These are phyloP conservation scores for Agaricales sp. DNA, from an alignment of 1,284 basidiomycete species.

Conservation along the genomic window DNA sequence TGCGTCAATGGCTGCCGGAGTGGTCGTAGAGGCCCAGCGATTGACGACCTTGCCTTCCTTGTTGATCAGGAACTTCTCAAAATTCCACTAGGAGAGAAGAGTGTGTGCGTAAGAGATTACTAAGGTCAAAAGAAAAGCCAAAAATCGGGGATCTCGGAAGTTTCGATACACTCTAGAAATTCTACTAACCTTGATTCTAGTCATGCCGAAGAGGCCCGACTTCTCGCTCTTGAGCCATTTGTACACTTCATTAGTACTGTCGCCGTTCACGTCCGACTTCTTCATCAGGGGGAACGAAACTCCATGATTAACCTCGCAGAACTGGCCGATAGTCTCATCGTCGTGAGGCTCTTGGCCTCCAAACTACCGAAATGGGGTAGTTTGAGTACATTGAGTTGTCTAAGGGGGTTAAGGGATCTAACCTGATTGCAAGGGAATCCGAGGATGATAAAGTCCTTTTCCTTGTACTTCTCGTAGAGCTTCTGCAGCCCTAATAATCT, in stretches of 20 bases:
- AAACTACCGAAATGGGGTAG: conserved; percentile 33
- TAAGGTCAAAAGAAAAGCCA: background rate
- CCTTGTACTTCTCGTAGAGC: conserved; percentile 79
- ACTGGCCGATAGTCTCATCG: conserved; percentile 58
- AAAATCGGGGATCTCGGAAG: too few species aligned
- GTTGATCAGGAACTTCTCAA: conserved; percentile 67
- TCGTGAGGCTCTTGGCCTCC: conserved; percentile 69
- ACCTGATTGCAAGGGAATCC: conserved; percentile 94
- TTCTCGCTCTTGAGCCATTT: conserved; percentile 80
- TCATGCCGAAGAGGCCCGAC: conserved; percentile 61
- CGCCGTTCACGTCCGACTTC: conserved; percentile 90
- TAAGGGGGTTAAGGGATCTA: conserved; percentile 11
- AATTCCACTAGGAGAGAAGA: conserved; percentile 85
- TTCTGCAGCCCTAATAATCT: conserved; percentile 54
- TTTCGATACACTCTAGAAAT: too few species aligned
- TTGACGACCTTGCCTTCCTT: conserved; percentile 66
- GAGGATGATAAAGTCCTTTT: conserved; percentile 65
- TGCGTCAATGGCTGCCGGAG: conserved; percentile 55
- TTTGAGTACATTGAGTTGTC: background rate
- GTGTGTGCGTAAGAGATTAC: too few species aligned
- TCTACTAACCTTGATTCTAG: conserved; percentile 63
- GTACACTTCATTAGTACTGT: conserved; percentile 70
- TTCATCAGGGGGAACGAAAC: conserved; percentile 80
- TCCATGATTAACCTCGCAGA: conserved; percentile 69
- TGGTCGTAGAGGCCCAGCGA: conserved; percentile 75